Base-by-base conservation (phyloP, 179 eudicot species). In the Actinidia chinensis region DNA sequence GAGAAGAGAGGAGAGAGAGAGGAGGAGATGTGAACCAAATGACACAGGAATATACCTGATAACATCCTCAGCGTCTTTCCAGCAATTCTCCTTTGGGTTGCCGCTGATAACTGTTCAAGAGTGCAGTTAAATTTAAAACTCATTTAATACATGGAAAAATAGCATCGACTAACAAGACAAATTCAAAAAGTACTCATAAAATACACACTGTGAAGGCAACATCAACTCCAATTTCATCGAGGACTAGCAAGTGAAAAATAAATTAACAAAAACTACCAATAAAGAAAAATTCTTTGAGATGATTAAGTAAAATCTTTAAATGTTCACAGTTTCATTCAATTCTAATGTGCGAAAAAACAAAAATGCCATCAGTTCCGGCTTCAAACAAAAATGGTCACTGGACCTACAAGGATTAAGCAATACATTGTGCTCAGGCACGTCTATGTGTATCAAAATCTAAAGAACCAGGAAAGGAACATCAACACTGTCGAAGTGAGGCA, bases 221-320 rank as follows among this genome's bases (percentile, higher is more conserved):
- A 82, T 90, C 98, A 73, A 93, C 95, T 78, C 99, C 98, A 74
- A 95, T 95, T 83, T 95, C 99, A 79, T 95, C 99, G 54, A 95
- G 93, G 70, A 95, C 99, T 95, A 90, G 76, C 81, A 25, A 77
- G 36, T 40, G 36, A 52, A 78, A 78, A 79, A 58, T 46, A 74
- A 23, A 75, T 69, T 59, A 68, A 59, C 20, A n/a, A n/a, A 76
- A 67, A 44, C 67, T 22, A 47, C 42, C 42, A 28, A n/a, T 47
- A 12, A 58, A 51, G 23, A 63, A 33, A 40, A 66, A 51, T 25
- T 15, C 22, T 50, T 56, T 12, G 64, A 65, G 14, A 63, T 13
- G 22, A 54, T 50, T 8, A 48, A 10, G 50, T 28, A 33, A 64
- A 76, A 28, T 63, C 4, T 47, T 43, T 43, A 12, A 59, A 25